Evolutionary conservation across 1,284 basidiomycete species (phyloP).

Genomic region (Trametes sp.): DNA sequence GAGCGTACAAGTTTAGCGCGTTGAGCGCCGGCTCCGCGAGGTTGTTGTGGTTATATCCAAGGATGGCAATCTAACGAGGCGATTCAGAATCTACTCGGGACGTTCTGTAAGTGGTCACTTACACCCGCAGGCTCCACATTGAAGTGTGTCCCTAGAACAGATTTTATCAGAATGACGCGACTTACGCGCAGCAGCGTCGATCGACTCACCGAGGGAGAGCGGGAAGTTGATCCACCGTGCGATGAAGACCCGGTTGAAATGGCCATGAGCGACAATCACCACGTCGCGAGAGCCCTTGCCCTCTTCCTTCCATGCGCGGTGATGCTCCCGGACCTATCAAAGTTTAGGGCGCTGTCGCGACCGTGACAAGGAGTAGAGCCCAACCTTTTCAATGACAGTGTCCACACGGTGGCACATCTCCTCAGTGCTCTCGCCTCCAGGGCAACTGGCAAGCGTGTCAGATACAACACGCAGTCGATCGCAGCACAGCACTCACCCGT

Average conservation of each 20-base stretch:
- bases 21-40: slow-evolving; percentile 81
- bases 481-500: slow-evolving; percentile 63
- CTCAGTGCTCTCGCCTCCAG: slow-evolving; percentile 83
- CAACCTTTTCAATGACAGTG: slow-evolving; percentile 71
- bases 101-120: slow-evolving; percentile 38
- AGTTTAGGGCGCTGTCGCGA: slow-evolving; percentile 2
- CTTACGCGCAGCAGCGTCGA: background rate
- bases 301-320: slow-evolving; percentile 74
- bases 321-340: slow-evolving; percentile 75
- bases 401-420: slow-evolving; percentile 87
- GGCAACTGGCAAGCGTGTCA: slow-evolving; percentile 61
- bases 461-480: background rate
- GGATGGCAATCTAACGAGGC: slow-evolving; percentile 61
- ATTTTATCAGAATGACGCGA: slow-evolving; percentile 13
- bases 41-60: slow-evolving; percentile 79
- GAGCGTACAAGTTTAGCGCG: slow-evolving; percentile 74
- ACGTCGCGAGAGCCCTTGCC: slow-evolving; percentile 73
- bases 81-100: background rate
- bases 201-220: slow-evolving; percentile 63
- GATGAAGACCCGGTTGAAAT: slow-evolving; percentile 87
- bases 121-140: slow-evolving; percentile 85
- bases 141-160: slow-evolving; percentile 69
- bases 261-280: slow-evolving; percentile 80
- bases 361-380: slow-evolving; percentile 6
- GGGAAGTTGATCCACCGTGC: slow-evolving; percentile 81